Conservation (phyloP, 2,329 filamentous ascomycete genomes). For the Penicillium sp. region DNA sequence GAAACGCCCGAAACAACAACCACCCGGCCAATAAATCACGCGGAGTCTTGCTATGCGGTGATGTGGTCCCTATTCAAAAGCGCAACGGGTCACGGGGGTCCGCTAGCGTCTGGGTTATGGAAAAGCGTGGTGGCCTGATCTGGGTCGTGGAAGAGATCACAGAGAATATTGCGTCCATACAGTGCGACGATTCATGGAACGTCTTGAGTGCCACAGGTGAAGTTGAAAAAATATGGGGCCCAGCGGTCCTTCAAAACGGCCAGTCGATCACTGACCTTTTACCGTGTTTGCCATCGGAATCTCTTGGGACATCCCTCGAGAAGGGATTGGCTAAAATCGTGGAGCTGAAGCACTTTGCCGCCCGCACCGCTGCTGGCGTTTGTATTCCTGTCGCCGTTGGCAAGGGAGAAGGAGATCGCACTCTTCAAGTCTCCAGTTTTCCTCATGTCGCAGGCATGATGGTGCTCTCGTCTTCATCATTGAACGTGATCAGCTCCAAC, state of each 20-base stretch:
- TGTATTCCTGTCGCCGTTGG: conserved; percentile 83
- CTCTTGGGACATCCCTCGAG: conserved; percentile 64
- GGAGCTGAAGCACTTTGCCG: conserved; percentile 77
- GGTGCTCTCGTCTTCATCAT: conserved; percentile 74
- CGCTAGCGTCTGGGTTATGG: conserved; percentile 97
- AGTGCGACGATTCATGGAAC: conserved; percentile 72
- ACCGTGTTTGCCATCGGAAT: conserved; percentile 72
- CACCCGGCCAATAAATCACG: conserved; percentile 74
- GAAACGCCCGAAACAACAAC: conserved; percentile 57
- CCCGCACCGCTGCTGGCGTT: conserved; percentile 70
- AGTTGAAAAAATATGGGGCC: conserved; percentile 83
- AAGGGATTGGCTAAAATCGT: conserved; percentile 75
- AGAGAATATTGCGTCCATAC: conserved; percentile 80
- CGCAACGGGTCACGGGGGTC: conserved; percentile 88
- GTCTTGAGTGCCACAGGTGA: conserved; percentile 70
- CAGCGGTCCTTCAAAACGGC: conserved; percentile 63
- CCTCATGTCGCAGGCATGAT: conserved; percentile 97
- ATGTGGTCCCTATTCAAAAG: conserved; percentile 98
- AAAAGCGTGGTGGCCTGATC: conserved; percentile 88
- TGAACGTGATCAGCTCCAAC: conserved; percentile 88
- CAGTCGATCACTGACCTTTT: conserved; percentile 76
- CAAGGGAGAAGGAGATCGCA: conserved; percentile 64
- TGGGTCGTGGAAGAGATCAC: conserved; percentile 98
- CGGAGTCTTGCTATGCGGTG: conserved; percentile 88
- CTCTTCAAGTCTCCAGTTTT: conserved; percentile 85